phyloP scores from a whole-genome alignment of 208 protist species.

The Jaenimonas drosophilae region DNA sequence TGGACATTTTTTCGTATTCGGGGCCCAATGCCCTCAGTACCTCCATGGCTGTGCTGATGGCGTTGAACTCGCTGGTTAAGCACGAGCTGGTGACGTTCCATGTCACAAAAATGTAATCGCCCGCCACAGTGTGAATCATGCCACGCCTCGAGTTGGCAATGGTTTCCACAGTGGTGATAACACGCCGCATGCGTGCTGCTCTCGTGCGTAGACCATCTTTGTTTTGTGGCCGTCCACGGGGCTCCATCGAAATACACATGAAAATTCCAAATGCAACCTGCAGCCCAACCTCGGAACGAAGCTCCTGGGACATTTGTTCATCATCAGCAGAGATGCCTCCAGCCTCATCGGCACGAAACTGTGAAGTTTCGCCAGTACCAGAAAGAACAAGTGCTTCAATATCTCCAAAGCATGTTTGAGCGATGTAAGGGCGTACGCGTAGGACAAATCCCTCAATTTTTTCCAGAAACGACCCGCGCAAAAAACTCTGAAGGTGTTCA shows the following conservation, averaged over 20 bases:
- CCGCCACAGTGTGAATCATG: conserved; percentile 1
- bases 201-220: neutral
- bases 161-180: neutral
- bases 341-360: neutral
- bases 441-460: neutral
- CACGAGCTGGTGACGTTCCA: conserved; percentile 7
- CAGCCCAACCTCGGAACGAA: conserved; percentile 4
- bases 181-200: neutral
- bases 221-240: neutral
- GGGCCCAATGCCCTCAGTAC: neutral
- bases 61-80: neutral
- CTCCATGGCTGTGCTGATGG: neutral
- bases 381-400: conserved; percentile 11
- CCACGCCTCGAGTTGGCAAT: neutral
- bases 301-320: neutral
- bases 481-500: neutral
- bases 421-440: neutral
- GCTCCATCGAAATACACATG: conserved; percentile 1
- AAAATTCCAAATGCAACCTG: conserved; percentile 2
- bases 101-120: conserved; percentile 1
- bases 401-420: conserved; percentile 11
- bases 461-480: neutral
- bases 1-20: neutral
- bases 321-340: neutral
- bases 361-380: neutral